Evolutionary conservation across 169 alveolate genomes (phyloP), one percentile per base, ranked within the genome.

Genomic region (Amoebophrya sp.): DNA sequence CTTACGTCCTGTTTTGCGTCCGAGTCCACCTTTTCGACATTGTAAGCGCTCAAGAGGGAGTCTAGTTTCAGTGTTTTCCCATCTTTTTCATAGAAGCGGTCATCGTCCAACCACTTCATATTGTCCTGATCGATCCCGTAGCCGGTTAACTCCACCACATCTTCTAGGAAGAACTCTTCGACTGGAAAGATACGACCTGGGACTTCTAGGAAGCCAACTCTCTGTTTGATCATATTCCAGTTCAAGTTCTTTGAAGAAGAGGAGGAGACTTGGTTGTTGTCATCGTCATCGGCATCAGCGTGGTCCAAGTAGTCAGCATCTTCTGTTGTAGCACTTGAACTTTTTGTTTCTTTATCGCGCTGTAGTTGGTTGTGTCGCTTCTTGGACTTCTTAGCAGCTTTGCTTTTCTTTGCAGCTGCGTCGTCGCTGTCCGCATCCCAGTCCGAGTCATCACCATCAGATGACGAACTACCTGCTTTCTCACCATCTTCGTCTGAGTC

Each of bases 161-260:
- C 93, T 47, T 91, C 93, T 76, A 91, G 90, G 89, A 90, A 91
- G 93, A 91, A 91, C 40, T 91, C 91, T 77, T 91, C 78, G 34
- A 91, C 93, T 89, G 89, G 89, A 12, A 33, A 26, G 78, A 54
- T 14, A 29, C 65, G 65, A 0, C 53, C 53, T 0, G 53, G 55
- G 36, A 89, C 41, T 39, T 34, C n/a, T 54, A 33, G 33, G 26
- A 12, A 65, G 38, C 83, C 83, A 1, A 65, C 65, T 29, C 83
- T 1, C n/a, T n/a, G n/a, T n/a, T n/a, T n/a, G n/a, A n/a, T n/a
- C n/a, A n/a, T n/a, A n/a, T n/a, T n/a, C n/a, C n/a, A n/a, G n/a
- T n/a, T n/a, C n/a, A n/a, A n/a, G n/a, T n/a, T n/a, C n/a, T n/a
- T n/a, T n/a, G n/a, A n/a, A n/a, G n/a, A n/a, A n/a, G n/a, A n/a